These are phyloP conservation scores for Backusella tuberculispora DNA, from an alignment of 192 early-diverging fungal genomes.

Conservation along the genomic window DNA sequence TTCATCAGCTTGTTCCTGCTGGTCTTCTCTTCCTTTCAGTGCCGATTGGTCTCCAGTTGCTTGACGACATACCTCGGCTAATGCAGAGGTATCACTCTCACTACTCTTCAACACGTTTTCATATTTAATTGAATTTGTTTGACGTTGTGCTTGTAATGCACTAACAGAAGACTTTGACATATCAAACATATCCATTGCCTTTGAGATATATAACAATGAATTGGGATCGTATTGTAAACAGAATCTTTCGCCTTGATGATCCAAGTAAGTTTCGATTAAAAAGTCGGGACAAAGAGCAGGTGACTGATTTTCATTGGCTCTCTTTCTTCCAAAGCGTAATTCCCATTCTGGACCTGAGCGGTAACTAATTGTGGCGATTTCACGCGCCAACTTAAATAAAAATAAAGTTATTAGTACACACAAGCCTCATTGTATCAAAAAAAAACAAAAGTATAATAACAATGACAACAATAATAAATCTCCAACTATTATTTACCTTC, in stretches of 20 bases:
- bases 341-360: conserved; percentile 99
- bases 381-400: conserved; percentile 70
- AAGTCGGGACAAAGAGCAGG: conserved; percentile 92
- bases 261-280: conserved; percentile 93
- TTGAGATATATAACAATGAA: conserved; percentile 91
- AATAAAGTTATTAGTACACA: neutral
- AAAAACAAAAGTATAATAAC: neutral
- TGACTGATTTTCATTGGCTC: conserved; percentile 70
- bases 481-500: conserved; percentile 57
- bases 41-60: conserved; percentile 28
- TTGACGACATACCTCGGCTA: conserved; percentile 24
- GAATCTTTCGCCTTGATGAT: conserved; percentile 96
- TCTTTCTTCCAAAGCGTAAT: conserved; percentile 86
- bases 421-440: neutral
- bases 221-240: conserved; percentile 94
- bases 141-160: conserved; percentile 46
- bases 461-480: neutral
- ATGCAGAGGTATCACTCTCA: neutral
- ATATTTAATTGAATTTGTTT: conserved; percentile 38
- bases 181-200: conserved; percentile 99
- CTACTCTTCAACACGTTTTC: conserved; percentile 15
- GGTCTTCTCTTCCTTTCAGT: conserved; percentile 42
- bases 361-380: conserved; percentile 93
- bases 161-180: conserved; percentile 66
- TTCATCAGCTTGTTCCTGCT: neutral